A percentile compares a stretch with the other conserved stretches of the same genome.
Conservation (phyloP, 1,284 basidiomycete species). For the Polyporus tsugae region DNA sequence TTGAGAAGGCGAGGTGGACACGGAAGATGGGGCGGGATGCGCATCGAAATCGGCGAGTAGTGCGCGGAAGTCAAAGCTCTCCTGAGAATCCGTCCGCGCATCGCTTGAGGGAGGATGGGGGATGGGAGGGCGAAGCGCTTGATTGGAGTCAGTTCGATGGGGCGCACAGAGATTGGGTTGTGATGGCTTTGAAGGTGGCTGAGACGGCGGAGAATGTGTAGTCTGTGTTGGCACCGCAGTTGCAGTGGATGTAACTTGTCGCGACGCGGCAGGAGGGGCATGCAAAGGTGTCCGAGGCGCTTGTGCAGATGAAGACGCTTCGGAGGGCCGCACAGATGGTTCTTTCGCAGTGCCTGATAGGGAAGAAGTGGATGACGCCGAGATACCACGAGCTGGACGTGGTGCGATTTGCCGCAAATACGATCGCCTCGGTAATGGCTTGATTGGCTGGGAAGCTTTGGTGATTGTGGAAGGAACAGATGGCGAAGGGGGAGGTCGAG, state of each 20-base stretch:
- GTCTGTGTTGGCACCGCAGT: background rate
- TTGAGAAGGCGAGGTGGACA: background rate
- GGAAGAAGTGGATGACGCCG: background rate
- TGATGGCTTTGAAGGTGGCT: background rate
- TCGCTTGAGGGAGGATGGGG: background rate
- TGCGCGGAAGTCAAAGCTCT: background rate
- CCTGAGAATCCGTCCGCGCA: constrained; percentile 3
- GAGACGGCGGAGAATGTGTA: background rate
- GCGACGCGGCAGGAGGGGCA: background rate
- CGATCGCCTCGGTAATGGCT: constrained; percentile 8
- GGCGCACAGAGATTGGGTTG: background rate
- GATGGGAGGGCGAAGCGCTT: background rate
- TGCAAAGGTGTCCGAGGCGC: background rate
- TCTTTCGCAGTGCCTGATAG: background rate
- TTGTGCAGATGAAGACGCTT: background rate
- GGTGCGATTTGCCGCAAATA: background rate
- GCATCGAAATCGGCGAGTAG: constrained; percentile 11
- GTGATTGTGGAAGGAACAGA: background rate
- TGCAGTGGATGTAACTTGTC: background rate
- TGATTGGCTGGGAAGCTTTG: background rate
- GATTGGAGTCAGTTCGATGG: background rate
- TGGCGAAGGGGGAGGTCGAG: background rate
- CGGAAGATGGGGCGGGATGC: constrained; percentile 7
- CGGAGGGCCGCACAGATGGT: background rate
- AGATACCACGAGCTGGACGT: background rate